Conservation (phyloP, 1,139 yeast species). For the Geotrichum siamense region DNA sequence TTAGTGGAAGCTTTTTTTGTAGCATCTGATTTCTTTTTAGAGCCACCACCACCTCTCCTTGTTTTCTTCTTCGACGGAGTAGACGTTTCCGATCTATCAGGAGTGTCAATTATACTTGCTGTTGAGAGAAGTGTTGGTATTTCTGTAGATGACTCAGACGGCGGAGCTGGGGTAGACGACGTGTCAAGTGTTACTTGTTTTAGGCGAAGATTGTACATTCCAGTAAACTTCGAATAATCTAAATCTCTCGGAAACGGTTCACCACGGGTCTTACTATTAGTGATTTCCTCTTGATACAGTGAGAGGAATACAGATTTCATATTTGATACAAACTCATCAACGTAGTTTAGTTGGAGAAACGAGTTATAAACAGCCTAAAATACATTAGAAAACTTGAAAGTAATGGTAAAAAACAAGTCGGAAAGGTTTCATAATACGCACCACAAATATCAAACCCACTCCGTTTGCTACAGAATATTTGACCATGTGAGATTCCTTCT, state of each 20-base stretch:
- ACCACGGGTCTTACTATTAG: constrained; percentile 15
- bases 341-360: constrained; percentile 32
- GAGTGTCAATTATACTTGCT: constrained; percentile 11
- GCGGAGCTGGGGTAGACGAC: too few relatives aligned
- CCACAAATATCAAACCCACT: constrained; percentile 33
- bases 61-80: constrained; percentile 14
- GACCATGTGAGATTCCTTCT: constrained; percentile 35
- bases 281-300: constrained; percentile 27
- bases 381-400: not conserved
- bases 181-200: constrained; percentile 24
- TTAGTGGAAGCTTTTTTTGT: constrained; percentile 30
- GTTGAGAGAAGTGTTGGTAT: too few relatives aligned
- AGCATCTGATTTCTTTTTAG: constrained; percentile 20
- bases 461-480: constrained; percentile 34
- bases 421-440: too few relatives aligned
- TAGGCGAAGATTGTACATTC: constrained; percentile 33
- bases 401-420: constrained; percentile 4
- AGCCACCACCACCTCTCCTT: constrained; percentile 20
- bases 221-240: constrained; percentile 29
- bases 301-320: constrained; percentile 33
- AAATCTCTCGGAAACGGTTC: constrained; percentile 21
- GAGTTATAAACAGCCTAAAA: constrained; percentile 31
- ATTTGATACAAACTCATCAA: constrained; percentile 34
- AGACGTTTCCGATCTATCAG: constrained; percentile 9
- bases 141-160: too few relatives aligned